Evolutionary conservation across 176 grass and related monocot species (phyloP), one percentile per base, ranked within the genome.

Genomic region (Puccinellia tenuiflora): DNA sequence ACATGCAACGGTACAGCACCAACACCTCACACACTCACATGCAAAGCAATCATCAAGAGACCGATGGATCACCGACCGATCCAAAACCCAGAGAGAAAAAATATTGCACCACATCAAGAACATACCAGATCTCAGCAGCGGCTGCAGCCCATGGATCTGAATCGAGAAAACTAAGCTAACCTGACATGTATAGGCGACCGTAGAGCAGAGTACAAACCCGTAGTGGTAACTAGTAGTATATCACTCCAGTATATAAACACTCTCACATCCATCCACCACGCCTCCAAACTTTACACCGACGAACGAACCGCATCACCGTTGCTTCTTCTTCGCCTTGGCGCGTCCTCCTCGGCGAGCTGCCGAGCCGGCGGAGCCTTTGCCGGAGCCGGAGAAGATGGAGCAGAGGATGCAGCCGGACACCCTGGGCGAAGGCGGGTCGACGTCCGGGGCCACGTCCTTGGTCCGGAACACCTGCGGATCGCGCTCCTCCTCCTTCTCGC

Each of bases 341-440:
- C 81, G 84, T 21, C 51, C 80, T 55, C 45, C 83, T n/a, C 59
- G 83, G 30, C 24, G 52, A 1, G 38, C 10, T 1, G 33, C 31
- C 0, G 24, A 76, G 15, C 79, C 34, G 15, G 75, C 34, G 6
- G 92, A 45, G 65, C 83, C 22, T 5, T n/a, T n/a, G n/a, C n/a
- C n/a, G n/a, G 88, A 83, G 6, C 85, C 80, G 28, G 80, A 56
- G 55, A 94, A 92, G 86, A 97, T 90, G 59, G 84, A 1, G 52
- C 92, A 97, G 66, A 94, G 80, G 68, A 90, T 88, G 85, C 90
- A 97, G 37, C 94, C 92, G 0, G 89, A 90, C 17, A 97, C 92
- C 81, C 85, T 87, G 2, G 94, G 94, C 1, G 94, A 97, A 1
- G 92, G 90, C 11, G 94, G 94, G 77, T 97, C 94, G n/a, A 85